Evolutionary conservation across 2,329 filamentous ascomycete species (phyloP).

Genomic region (Paraphoma sp.): DNA sequence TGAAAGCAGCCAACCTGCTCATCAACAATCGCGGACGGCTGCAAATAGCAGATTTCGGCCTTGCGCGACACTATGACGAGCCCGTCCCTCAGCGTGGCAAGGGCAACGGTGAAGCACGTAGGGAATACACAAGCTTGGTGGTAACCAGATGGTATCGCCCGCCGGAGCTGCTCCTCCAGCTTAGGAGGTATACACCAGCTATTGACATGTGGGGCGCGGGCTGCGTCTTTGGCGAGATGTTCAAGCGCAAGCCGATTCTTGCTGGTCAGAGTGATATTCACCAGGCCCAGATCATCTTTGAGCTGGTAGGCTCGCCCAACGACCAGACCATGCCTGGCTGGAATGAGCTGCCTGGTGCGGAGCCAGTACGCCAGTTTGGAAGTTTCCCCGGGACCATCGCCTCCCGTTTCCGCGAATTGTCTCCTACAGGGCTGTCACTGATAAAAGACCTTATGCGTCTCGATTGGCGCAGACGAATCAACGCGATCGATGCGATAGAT

Average conservation of each 20-base stretch:
- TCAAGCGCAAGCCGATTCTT: slow-evolving; percentile 89
- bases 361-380: slow-evolving; percentile 70
- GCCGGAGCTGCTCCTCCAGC: slow-evolving; percentile 85
- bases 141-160: slow-evolving; percentile 98
- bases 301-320: slow-evolving; percentile 86
- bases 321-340: slow-evolving; percentile 94
- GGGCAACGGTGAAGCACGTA: slow-evolving; percentile 81
- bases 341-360: slow-evolving; percentile 80
- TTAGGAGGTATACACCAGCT: slow-evolving; percentile 92
- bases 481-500: slow-evolving; percentile 90
- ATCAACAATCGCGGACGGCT: slow-evolving; percentile 94
- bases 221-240: slow-evolving; percentile 99
- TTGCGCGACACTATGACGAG: slow-evolving; percentile 92
- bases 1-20: slow-evolving; percentile 97
- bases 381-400: slow-evolving; percentile 70
- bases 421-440: slow-evolving; percentile 76
- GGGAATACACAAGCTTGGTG: slow-evolving; percentile 95
- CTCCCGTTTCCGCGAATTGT: slow-evolving; percentile 77
- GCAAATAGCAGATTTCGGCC: slow-evolving; percentile 96
- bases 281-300: slow-evolving; percentile 93
- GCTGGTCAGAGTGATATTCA: slow-evolving; percentile 87
- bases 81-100: slow-evolving; percentile 75
- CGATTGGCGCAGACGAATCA: slow-evolving; percentile 87
- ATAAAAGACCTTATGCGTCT: slow-evolving; percentile 83
- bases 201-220: slow-evolving; percentile 99